These are phyloP conservation scores for Panus rudis DNA, from an alignment of 768 basidiomycete species.

Conservation along the genomic window DNA sequence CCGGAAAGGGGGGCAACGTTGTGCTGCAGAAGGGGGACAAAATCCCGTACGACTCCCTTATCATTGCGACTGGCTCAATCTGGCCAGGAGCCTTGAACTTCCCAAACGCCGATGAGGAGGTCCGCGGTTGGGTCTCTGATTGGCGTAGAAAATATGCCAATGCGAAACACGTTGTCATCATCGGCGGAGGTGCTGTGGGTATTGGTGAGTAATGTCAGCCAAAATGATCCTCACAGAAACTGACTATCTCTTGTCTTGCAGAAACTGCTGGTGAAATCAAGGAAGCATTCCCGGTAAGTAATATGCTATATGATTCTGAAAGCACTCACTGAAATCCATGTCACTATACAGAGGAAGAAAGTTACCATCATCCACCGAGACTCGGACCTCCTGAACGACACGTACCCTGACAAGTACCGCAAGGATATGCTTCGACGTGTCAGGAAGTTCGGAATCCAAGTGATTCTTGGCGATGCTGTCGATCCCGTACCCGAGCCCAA, in stretches of 20 bases:
- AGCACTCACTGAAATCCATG: not conserved
- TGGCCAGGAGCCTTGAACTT: conserved; percentile 47
- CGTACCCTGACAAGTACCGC: conserved; percentile 51
- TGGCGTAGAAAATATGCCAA: conserved; percentile 26
- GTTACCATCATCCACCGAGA: conserved; percentile 58
- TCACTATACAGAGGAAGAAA: conserved; percentile 28
- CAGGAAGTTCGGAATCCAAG: conserved; percentile 36
- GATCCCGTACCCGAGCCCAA: conserved; percentile 37
- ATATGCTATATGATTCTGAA: not conserved
- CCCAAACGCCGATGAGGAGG: conserved; percentile 27
- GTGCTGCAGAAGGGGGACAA: conserved; percentile 42
- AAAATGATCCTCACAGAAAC: not conserved
- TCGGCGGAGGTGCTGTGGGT: conserved; percentile 33
- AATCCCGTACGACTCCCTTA: conserved; percentile 46
- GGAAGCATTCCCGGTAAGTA: conserved; percentile 33
- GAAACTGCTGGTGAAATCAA: conserved; percentile 40
- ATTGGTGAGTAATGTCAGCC: conserved; percentile 28
- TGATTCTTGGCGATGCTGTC: conserved; percentile 47
- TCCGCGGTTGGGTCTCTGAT: conserved; percentile 14
- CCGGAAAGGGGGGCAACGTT: conserved; percentile 37
- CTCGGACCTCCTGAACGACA: conserved; percentile 44
- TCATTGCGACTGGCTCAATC: conserved; percentile 51
- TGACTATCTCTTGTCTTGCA: conserved; percentile 13
- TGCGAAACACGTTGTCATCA: conserved; percentile 27
- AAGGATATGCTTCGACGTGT: conserved; percentile 37